phyloP scores from a whole-genome alignment of 805 yeast genomes.

The Metschnikowia orientalis region DNA sequence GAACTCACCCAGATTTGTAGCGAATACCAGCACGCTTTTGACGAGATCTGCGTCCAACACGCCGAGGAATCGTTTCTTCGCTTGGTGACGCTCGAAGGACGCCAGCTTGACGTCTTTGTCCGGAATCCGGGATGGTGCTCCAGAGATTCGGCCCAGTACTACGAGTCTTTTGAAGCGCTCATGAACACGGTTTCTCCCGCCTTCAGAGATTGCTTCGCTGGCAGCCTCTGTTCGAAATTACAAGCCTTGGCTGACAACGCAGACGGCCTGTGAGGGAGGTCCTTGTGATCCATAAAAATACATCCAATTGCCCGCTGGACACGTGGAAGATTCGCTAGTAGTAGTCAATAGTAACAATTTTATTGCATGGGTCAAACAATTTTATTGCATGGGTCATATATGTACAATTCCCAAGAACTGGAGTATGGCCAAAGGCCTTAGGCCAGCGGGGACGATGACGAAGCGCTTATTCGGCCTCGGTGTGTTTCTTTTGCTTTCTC shows the following conservation, averaged over 20 bases:
- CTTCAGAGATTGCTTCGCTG: slow-evolving; percentile 15
- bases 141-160: slow-evolving; percentile 3
- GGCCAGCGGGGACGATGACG: no score
- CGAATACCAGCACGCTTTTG: no score
- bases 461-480: slow-evolving; percentile 1
- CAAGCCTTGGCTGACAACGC: slow-evolving; percentile 4
- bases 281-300: slow-evolving; percentile 3
- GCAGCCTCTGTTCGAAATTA: slow-evolving; percentile 11
- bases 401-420: no score
- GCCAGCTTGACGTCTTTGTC: slow-evolving; percentile 5
- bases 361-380: no score
- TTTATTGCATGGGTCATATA: neutral
- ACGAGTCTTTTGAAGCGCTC: slow-evolving; percentile 18
- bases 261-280: neutral
- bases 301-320: slow-evolving; percentile 2
- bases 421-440: no score
- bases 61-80: no score
- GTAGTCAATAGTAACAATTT: no score
- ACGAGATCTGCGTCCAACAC: no score
- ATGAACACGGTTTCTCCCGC: slow-evolving; percentile 13
- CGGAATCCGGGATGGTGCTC: slow-evolving; percentile 14
- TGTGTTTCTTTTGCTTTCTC: slow-evolving; percentile 15
- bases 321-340: no score
- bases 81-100: no score
- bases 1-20: no score